Percentiles rank a stretch among this genome's conserved stretches.
Evolutionary conservation across 352 stramenopile species (phyloP).

Genomic region (Phytophthora hybrid): DNA sequence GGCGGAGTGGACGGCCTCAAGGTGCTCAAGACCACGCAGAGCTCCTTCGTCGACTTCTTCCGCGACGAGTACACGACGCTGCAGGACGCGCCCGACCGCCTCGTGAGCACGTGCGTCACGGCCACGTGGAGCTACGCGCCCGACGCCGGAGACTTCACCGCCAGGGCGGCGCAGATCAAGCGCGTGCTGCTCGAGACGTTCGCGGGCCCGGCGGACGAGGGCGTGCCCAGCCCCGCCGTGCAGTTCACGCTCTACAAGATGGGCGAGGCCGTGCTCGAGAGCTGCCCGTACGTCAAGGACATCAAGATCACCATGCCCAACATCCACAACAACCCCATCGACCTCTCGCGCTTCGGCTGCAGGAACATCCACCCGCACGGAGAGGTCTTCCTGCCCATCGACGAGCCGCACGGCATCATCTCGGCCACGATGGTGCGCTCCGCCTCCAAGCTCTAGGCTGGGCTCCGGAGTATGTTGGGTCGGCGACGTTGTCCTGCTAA

Average conservation of each 20-base stretch:
- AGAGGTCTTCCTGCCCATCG: slow-evolving; percentile 88
- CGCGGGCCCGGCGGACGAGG: slow-evolving; percentile 77
- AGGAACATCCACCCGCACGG: slow-evolving; percentile 90
- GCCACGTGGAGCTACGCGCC: slow-evolving; percentile 79
- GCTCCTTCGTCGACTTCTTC: slow-evolving; percentile 89
- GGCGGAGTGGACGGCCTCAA: slow-evolving; percentile 73
- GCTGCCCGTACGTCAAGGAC: slow-evolving; percentile 70
- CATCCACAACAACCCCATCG: slow-evolving; percentile 91
- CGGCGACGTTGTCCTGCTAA: too few relatives aligned
- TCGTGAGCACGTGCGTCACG: slow-evolving; percentile 81
- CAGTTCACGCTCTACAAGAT: slow-evolving; percentile 91
- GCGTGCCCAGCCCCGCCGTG: slow-evolving; percentile 78
- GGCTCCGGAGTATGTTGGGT: too few relatives aligned
- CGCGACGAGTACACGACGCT: slow-evolving; percentile 84
- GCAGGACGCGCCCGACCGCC: slow-evolving; percentile 75
- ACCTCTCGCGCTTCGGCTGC: slow-evolving; percentile 84
- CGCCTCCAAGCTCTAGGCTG: slow-evolving; percentile 58
- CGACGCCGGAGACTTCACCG: slow-evolving; percentile 49
- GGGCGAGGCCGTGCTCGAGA: slow-evolving; percentile 80
- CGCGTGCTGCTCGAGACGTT: slow-evolving; percentile 81
- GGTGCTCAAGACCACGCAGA: slow-evolving; percentile 92
- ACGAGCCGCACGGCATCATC: slow-evolving; percentile 91
- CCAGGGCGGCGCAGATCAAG: slow-evolving; percentile 66
- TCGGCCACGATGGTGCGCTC: slow-evolving; percentile 79
- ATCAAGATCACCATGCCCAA: slow-evolving; percentile 88